Conservation (phyloP, 2,329 filamentous ascomycete species). For the Blastomyces percursus region DNA sequence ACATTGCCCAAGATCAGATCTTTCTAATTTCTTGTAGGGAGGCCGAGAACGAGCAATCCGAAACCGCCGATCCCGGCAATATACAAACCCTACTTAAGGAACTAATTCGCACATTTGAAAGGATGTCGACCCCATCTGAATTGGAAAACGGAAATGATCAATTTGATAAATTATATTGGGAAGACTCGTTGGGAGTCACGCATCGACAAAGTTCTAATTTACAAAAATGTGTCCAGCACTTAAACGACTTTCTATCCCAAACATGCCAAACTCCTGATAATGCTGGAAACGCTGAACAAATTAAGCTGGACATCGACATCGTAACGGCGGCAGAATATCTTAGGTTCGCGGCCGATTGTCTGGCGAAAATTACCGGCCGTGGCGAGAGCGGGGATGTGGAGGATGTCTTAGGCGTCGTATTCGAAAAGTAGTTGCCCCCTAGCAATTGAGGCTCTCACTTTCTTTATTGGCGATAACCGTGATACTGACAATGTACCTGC, state of each 20-base stretch:
- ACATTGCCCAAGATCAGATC: conserved; percentile 37
- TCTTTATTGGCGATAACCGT: conserved; percentile 8
- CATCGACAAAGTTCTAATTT: conserved; percentile 80
- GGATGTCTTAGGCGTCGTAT: conserved; percentile 90
- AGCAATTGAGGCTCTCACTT: neutral
- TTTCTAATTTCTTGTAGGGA: conserved; percentile 64
- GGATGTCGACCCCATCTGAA: conserved; percentile 31
- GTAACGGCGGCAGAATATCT: conserved; percentile 85
- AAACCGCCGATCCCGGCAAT: conserved; percentile 45
- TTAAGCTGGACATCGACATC: conserved; percentile 51
- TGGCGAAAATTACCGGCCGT: conserved; percentile 79
- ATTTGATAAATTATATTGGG: conserved; percentile 55
- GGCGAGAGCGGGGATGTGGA: conserved; percentile 84
- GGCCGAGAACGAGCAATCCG: conserved; percentile 28
- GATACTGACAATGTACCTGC: conserved; percentile 10
- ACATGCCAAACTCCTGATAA: conserved; percentile 27
- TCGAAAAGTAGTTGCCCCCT: conserved; percentile 67
- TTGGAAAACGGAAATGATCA: conserved; percentile 25
- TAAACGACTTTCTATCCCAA: conserved; percentile 61
- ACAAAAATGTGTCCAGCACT: conserved; percentile 56
- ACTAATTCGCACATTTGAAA: conserved; percentile 56
- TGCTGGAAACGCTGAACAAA: conserved; percentile 12
- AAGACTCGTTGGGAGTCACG: conserved; percentile 80
- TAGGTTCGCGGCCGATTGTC: conserved; percentile 63
- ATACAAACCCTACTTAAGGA: conserved; percentile 58